Percentiles rank a stretch among this genome's conserved stretches.
phyloP scores from a whole-genome alignment of 2,329 filamentous ascomycete genomes.

The Fusarium odoratissimum region DNA sequence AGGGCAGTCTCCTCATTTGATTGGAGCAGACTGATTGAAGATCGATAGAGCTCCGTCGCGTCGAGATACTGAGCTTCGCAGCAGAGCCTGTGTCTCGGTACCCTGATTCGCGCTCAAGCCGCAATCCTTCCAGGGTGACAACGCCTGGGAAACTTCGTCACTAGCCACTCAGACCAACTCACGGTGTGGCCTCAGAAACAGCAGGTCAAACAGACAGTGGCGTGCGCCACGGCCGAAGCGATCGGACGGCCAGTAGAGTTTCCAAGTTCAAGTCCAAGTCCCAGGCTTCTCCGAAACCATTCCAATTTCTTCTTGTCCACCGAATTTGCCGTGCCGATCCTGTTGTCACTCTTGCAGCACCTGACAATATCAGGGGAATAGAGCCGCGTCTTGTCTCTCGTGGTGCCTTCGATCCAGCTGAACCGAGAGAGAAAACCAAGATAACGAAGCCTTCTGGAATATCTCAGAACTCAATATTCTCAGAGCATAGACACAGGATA shows the following conservation, averaged over 20 bases:
- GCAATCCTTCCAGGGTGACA: constrained; percentile 5
- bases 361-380: neutral
- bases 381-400: neutral
- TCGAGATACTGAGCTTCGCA: neutral
- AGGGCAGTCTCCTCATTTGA: neutral
- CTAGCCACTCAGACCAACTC: constrained; percentile 23
- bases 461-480: constrained; percentile 14
- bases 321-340: constrained; percentile 3
- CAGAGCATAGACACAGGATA: constrained; percentile 2
- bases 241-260: constrained; percentile 38
- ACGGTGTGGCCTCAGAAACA: constrained; percentile 34
- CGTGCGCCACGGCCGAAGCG: constrained; percentile 43
- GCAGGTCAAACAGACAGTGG: constrained; percentile 37
- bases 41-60: constrained; percentile 5
- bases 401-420: constrained; percentile 13
- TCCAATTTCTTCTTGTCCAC: constrained; percentile 7
- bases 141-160: constrained; percentile 1
- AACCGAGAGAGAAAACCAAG: constrained; percentile 22
- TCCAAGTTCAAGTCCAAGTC: constrained; percentile 6
- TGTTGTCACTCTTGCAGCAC: neutral
- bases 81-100: neutral
- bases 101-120: constrained; percentile 8
- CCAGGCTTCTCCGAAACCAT: constrained; percentile 13
- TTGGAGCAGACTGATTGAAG: constrained; percentile 6
- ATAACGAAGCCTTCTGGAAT: constrained; percentile 48